Base-by-base conservation (phyloP, 2,329 filamentous ascomycete genomes). In the Claviceps sp. region DNA sequence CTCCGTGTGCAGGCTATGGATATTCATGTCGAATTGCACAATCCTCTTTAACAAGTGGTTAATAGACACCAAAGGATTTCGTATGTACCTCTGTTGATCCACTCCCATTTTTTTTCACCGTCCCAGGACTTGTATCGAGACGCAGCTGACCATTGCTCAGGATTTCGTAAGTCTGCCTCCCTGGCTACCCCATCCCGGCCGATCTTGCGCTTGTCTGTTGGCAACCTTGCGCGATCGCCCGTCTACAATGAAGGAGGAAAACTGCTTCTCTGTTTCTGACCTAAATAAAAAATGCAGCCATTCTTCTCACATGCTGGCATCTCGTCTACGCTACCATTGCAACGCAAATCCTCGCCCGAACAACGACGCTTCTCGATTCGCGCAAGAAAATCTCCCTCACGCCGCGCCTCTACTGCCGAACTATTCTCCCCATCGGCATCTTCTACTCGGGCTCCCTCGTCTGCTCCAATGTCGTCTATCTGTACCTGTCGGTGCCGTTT, bases 11-110 rank as follows among this genome's bases (percentile, higher is more conserved):
- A 78, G 75, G 51, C 78, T 80, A 62, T 95, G 89, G 88, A 94
- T 95, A 59, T 76, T 87, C 58, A 79, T 93, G 65, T 93, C 87
- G 61, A 91, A 88, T 58, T 75, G 80, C 61, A 89, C 90, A 55
- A 94, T 95, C 63, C 72, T 95, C 55, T 94, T 94, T 76, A 95
- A 95, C 76, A 95, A 95, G 72, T 90, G 85, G 79, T 80, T 95
- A 48, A 77, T 95, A 54, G 81, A 87, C 63, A 50, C 46, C 11
- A 48, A 42, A 57, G 59, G 56, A 50, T 61, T 60, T 34, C 58
- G 59, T 61, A 57, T 48, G 59, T 59, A 50, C n/a, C 5, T 9
- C 18, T 13, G 26, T 22, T 20, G 30, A 34, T 9, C 30, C 30
- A 24, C 11, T 7, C 18, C n/a, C n/a, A 42, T 5, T 11, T 5